Base-by-base conservation (phyloP, 1,139 yeast species). In the Pichia norvegensis region DNA sequence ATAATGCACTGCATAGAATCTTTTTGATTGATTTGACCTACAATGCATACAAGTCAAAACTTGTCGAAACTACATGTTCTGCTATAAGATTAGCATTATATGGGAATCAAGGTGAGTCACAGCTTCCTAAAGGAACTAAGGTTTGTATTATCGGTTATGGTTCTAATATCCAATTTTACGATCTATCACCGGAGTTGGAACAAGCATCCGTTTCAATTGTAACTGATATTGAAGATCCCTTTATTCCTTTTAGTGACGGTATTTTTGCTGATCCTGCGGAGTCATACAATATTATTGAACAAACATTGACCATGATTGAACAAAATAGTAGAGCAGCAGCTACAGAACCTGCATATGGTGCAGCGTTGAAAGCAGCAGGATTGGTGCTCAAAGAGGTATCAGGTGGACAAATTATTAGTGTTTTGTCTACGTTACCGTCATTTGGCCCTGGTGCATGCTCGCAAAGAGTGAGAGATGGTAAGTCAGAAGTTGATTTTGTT, bases 391-490 rank as follows among this genome's bases (percentile, higher is more conserved):
- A 73, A 36, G 63, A 67, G 25, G 73, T 72, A 33, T 81, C 83
- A 0, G 95, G 95, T 47, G 97, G 97, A 54, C 86, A 90, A 55
- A 80, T 90, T 35, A 75, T 85, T 19, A 74, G 86, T 0, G 64
- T 85, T 4, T 67, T 90, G 43, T 73, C 87, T 2, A 68, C 80
- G 1, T 65, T 88, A 35, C 96, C 98, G 9, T 75, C 87, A 1
- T 74, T 81, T 74, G 96, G 96, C 0, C 85, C 92, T 0, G 97
- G 97, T 2, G 70, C 76, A n/a, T 70, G 90, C 42, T 69, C 70
- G 19, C 69, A 75, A 48, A 80, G 85, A 53, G 41, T 50, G 3
- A 73, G 69, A 36, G 51, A 52, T 4, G 42, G 45, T 8, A 65
- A 61, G 42, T 72, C 70, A 23, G 62, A 67, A 20, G 76, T 79